A percentile compares a stretch with the other conserved stretches of the same genome.
Conservation (phyloP, 2,329 filamentous ascomycete species). For the Colletotrichum lupini region DNA sequence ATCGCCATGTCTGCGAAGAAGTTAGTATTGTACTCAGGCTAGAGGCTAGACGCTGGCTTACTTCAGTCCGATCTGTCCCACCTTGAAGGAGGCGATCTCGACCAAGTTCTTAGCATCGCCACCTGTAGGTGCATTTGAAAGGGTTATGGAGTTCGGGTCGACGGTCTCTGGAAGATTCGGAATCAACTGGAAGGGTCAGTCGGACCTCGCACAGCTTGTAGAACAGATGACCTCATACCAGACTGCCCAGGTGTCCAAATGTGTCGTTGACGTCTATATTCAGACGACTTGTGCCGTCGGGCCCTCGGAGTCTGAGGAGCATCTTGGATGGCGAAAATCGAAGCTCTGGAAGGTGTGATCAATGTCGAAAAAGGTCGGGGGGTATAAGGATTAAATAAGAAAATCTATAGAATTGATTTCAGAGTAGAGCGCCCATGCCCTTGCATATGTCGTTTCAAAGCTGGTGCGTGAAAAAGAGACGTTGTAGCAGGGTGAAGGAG, state of each 20-base stretch:
- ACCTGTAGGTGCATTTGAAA: conserved; percentile 70
- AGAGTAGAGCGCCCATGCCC: conserved; percentile 8
- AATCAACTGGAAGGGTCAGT: conserved; percentile 57
- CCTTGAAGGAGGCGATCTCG: conserved; percentile 66
- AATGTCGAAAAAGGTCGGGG: not conserved
- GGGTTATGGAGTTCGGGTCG: conserved; percentile 67
- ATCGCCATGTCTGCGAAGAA: conserved; percentile 78
- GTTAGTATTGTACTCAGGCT: conserved; percentile 37
- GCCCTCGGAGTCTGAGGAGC: conserved; percentile 88
- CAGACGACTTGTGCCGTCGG: conserved; percentile 92
- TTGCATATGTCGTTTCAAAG: not conserved
- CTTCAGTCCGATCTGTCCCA: conserved; percentile 71
- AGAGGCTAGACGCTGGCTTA: conserved; percentile 43
- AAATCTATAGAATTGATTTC: conserved; percentile 2
- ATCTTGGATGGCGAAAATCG: conserved; percentile 59
- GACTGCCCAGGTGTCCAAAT: conserved; percentile 71
- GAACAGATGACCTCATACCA: conserved; percentile 50
- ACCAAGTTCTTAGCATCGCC: conserved; percentile 68
- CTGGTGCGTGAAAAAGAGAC: not conserved
- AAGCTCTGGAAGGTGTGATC: not conserved
- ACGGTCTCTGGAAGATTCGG: conserved; percentile 70
- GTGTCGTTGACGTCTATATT: conserved; percentile 79
- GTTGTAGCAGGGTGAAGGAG: conserved; percentile 9
- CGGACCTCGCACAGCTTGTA: conserved; percentile 33
- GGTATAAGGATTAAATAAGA: conserved; percentile 10